Conservation (phyloP, 805 yeast genomes). For the Nakazawaea ernobii region DNA sequence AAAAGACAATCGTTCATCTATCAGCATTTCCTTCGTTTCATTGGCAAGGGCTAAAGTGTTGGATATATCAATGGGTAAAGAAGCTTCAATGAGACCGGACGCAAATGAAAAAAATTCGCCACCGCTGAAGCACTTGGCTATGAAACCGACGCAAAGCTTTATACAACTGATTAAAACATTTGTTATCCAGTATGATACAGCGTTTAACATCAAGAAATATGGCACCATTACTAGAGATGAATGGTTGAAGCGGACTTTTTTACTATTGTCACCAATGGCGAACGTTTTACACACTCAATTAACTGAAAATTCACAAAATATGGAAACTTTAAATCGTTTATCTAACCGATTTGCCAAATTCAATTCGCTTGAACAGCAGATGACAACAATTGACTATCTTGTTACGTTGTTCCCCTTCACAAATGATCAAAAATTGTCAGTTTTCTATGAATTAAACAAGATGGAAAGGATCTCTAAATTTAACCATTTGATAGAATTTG, state of each 20-base stretch:
- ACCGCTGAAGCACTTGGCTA: background rate
- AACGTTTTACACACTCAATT: conserved; percentile 53
- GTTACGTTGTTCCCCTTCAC: conserved; percentile 27
- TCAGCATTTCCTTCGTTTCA: no score
- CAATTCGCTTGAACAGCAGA: conserved; percentile 4
- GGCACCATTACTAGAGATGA: conserved; percentile 14
- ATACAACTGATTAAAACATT: conserved; percentile 10
- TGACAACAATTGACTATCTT: conserved; percentile 17
- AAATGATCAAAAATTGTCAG: conserved; percentile 15
- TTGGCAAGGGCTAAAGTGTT: no score
- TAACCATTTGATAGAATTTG: conserved; percentile 17
- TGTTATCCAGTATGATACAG: background rate
- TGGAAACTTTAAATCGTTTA: conserved; percentile 17
- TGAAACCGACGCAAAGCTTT: background rate
- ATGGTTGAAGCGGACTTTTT: conserved; percentile 23
- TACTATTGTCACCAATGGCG: conserved; percentile 55
- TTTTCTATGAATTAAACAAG: conserved; percentile 13
- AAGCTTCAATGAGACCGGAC: background rate
- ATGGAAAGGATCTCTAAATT: conserved; percentile 12
- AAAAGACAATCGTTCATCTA: background rate
- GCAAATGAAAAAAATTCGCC: background rate
- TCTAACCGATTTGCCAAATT: conserved; percentile 8
- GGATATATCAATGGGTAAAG: no score
- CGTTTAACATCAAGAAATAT: background rate
- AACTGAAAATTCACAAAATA: conserved; percentile 26